Conservation (phyloP, 768 basidiomycete species). For the Mycena kentingensis region DNA sequence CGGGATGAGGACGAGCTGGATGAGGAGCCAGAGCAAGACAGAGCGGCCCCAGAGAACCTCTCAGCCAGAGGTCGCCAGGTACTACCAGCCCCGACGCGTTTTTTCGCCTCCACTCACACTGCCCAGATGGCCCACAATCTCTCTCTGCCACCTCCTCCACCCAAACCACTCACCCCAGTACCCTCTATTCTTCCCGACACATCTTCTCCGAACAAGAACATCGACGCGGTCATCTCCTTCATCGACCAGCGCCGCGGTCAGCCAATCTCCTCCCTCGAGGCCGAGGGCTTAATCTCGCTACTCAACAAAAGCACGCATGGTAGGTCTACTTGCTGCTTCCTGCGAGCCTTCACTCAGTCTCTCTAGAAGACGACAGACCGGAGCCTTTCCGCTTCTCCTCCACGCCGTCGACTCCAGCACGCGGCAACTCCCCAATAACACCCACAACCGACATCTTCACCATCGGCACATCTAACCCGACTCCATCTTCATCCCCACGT, state of each 20-base stretch:
- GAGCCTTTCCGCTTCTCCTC: conserved; percentile 69
- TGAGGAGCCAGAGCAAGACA: conserved; percentile 10
- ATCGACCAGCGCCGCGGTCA: conserved; percentile 49
- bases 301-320: conserved; percentile 54
- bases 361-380: conserved; percentile 34
- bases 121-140: conserved; percentile 28
- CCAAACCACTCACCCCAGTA: conserved; percentile 1
- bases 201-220: conserved; percentile 43
- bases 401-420: conserved; percentile 39
- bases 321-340: conserved; percentile 26
- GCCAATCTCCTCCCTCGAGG: conserved; percentile 53
- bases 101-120: conserved; percentile 4
- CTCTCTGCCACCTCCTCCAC: conserved; percentile 3
- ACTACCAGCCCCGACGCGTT: conserved; percentile 16
- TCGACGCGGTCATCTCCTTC: conserved; percentile 51
- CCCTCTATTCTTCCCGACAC: conserved; percentile 22
- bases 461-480: conserved; percentile 22
- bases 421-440: conserved; percentile 38
- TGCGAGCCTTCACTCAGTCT: conserved; percentile 7
- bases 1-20: conserved; percentile 25
- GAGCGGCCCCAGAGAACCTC: conserved; percentile 25
- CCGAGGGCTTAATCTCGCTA: conserved; percentile 55
- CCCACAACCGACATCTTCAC: conserved; percentile 21
- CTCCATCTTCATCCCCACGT: conserved; percentile 37
- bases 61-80: conserved; percentile 33